Percentiles rank a stretch among this genome's conserved stretches.
phyloP scores from a whole-genome alignment of 1,284 basidiomycete genomes.

The Mycena citricolor region DNA sequence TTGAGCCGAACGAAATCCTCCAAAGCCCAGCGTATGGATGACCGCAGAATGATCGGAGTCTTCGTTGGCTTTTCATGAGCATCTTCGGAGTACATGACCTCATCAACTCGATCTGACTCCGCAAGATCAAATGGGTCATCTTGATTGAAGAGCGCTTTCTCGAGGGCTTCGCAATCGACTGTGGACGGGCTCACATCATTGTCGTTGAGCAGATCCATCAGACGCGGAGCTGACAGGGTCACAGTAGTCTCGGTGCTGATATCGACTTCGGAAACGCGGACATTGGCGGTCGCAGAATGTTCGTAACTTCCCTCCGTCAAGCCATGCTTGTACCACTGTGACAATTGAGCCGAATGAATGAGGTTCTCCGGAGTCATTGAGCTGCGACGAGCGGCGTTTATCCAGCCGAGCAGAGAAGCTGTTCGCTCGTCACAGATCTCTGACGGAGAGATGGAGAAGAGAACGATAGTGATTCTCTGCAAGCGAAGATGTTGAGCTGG shows the following conservation, averaged over 20 bases:
- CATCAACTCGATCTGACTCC: constrained; percentile 7
- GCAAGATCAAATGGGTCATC: constrained; percentile 10
- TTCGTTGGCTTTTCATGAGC: too few relatives aligned
- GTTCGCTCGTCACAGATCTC: constrained; percentile 31
- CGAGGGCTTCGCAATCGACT: constrained; percentile 7
- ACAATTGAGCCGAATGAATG: constrained; percentile 11
- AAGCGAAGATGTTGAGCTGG: not conserved
- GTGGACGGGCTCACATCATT: constrained; percentile 2
- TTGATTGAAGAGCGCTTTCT: constrained; percentile 3
- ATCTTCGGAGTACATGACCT: not conserved
- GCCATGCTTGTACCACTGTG: constrained; percentile 10
- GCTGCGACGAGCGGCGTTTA: constrained; percentile 28
- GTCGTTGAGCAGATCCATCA: constrained; percentile 15
- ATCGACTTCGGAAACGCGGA: constrained; percentile 11
- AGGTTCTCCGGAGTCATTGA: constrained; percentile 28
- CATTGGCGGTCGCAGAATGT: constrained; percentile 9
- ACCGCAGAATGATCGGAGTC: not conserved
- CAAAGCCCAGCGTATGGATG: constrained; percentile 4
- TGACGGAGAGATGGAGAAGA: constrained; percentile 30
- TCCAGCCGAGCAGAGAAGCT: constrained; percentile 29
- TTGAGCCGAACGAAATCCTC: constrained; percentile 7
- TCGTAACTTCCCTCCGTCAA: constrained; percentile 10
- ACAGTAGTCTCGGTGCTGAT: too few relatives aligned
- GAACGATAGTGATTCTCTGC: constrained; percentile 26
- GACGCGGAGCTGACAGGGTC: too few relatives aligned